Percentiles rank a stretch among this genome's conserved stretches.
Evolutionary conservation across 2,329 filamentous ascomycete genomes (phyloP).

Genomic region (Trichoderma simmonsii): DNA sequence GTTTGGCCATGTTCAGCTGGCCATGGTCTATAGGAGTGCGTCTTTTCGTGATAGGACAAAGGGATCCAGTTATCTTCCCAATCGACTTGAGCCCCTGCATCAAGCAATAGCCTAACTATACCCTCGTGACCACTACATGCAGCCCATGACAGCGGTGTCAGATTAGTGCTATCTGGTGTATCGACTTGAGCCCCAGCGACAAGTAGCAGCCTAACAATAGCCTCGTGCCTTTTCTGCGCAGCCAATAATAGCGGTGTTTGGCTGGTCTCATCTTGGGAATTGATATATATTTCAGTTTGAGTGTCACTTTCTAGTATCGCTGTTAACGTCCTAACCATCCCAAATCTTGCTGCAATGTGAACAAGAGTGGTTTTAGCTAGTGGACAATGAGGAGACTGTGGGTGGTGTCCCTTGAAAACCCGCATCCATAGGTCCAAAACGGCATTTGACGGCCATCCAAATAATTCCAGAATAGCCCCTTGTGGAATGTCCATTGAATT

Average conservation of each 20-base stretch:
- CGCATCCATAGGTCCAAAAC: neutral
- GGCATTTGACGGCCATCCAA: neutral
- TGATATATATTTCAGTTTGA: neutral
- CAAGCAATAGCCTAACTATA: neutral
- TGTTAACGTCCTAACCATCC: neutral
- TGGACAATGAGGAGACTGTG: neutral
- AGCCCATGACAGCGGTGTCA: neutral
- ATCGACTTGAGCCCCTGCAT: neutral
- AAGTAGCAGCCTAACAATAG: neutral
- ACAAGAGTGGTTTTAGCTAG: neutral
- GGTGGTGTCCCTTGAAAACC: fast-evolving
- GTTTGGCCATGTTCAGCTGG: neutral
- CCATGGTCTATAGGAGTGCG: too few species aligned
- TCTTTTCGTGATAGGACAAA: too few species aligned
- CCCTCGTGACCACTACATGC: neutral
- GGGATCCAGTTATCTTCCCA: neutral
- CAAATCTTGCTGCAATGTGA: neutral
- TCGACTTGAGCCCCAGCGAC: neutral
- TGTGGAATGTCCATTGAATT: neutral
- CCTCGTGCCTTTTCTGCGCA: neutral
- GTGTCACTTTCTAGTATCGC: neutral
- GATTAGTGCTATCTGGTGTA: neutral
- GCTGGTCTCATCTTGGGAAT: neutral
- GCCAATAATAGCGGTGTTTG: neutral
- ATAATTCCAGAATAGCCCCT: neutral